Percentiles rank a stretch among this genome's conserved stretches.
Conservation (phyloP, 2,329 filamentous ascomycete genomes). For the Cladophialophora yegresii region DNA sequence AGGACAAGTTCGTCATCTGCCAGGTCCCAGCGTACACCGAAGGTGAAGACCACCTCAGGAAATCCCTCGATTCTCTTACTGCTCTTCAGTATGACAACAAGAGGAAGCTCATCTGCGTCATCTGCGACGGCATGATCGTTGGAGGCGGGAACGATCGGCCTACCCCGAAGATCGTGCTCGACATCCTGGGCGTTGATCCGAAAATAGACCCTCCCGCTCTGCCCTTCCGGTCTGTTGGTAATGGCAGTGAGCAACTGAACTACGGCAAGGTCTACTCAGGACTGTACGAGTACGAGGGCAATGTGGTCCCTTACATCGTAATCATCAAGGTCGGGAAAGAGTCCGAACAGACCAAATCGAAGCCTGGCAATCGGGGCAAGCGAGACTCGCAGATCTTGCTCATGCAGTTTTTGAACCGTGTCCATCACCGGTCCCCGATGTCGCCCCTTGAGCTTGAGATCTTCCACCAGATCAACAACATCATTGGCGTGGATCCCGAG, state of each 20-base stretch:
- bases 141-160: slow-evolving; percentile 94
- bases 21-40: slow-evolving; percentile 98
- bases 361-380: slow-evolving; percentile 97
- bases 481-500: slow-evolving; percentile 96
- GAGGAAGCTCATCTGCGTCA: slow-evolving; percentile 91
- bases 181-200: slow-evolving; percentile 94
- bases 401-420: slow-evolving; percentile 97
- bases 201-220: slow-evolving; percentile 94
- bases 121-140: slow-evolving; percentile 96
- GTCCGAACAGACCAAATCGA: slow-evolving; percentile 84
- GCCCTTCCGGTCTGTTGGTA: slow-evolving; percentile 89
- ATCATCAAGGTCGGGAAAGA: slow-evolving; percentile 97
- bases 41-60: slow-evolving; percentile 90
- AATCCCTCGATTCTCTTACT: slow-evolving; percentile 90
- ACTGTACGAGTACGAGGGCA: slow-evolving; percentile 95
- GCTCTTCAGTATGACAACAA: slow-evolving; percentile 98
- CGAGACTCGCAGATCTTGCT: slow-evolving; percentile 95
- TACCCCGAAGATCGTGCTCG: slow-evolving; percentile 94
- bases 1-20: slow-evolving; percentile 99
- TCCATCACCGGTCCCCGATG: slow-evolving; percentile 93
- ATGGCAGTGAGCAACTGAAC: slow-evolving; percentile 88
- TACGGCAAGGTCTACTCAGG: slow-evolving; percentile 99
- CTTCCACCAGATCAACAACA: slow-evolving; percentile 99
- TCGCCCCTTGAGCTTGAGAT: slow-evolving; percentile 94
- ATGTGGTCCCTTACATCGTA: slow-evolving; percentile 94